A percentile compares a stretch with the other conserved stretches of the same genome.
These are phyloP conservation scores for Rhizophora apiculata DNA, from an alignment of 345 rosid species.

Conservation along the genomic window DNA sequence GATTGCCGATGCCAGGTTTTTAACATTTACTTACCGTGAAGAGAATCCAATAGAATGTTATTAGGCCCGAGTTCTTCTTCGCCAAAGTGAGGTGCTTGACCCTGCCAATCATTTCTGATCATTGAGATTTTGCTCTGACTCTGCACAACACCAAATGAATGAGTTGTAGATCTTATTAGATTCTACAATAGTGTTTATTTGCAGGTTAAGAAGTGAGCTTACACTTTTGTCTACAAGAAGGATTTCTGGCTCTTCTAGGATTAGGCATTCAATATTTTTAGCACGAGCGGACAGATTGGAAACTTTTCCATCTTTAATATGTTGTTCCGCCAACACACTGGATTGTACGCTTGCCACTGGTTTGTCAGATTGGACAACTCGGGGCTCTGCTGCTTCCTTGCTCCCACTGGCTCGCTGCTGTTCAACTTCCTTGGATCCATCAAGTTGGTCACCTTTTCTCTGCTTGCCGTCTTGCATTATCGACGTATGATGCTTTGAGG, in stretches of 20 bases:
- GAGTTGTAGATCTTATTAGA: neutral
- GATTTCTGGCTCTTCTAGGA: conserved; percentile 26
- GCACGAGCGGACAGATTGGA: conserved; percentile 22
- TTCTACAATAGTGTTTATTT: neutral
- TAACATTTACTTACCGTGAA: conserved; percentile 21
- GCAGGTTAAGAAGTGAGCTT: conserved; percentile 28
- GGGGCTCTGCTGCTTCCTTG: conserved; percentile 35
- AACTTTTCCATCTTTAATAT: conserved; percentile 33
- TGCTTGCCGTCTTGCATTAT: conserved; percentile 35
- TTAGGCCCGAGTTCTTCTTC: conserved; percentile 15
- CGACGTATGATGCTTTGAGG: conserved; percentile 31
- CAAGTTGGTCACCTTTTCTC: conserved; percentile 29
- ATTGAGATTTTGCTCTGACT: conserved; percentile 23
- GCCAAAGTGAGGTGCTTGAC: conserved; percentile 14
- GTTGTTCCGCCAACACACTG: conserved; percentile 20
- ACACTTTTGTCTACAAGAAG: conserved; percentile 40
- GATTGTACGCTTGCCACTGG: conserved; percentile 26
- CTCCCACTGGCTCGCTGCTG: conserved; percentile 23
- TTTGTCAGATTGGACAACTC: conserved; percentile 22
- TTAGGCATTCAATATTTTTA: conserved; percentile 21
- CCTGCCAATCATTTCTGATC: conserved; percentile 31
- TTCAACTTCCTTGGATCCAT: conserved; percentile 27
- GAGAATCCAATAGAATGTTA: conserved; percentile 16
- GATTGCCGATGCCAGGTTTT: conserved; percentile 1
- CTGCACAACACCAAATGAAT: conserved; percentile 29